These are phyloP conservation scores for Xylariales sp. DNA, from an alignment of 2,329 filamentous ascomycete genomes.

Conservation along the genomic window DNA sequence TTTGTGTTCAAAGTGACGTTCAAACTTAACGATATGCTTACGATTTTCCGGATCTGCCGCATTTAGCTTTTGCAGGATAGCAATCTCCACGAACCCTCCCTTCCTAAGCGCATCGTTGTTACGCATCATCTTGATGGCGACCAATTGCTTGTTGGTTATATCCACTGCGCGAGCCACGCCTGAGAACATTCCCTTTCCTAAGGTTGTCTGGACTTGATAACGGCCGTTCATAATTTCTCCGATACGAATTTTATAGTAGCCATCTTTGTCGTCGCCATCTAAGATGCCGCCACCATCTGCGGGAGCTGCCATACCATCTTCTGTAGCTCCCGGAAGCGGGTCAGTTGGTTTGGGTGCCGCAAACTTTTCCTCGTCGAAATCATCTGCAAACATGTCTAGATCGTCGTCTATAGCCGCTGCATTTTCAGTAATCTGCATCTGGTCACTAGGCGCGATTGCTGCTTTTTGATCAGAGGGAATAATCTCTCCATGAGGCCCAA, in stretches of 20 bases:
- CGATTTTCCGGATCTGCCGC: constrained; percentile 82
- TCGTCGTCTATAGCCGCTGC: constrained; percentile 61
- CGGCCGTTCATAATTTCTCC: constrained; percentile 86
- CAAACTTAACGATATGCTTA: constrained; percentile 86
- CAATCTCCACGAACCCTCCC: constrained; percentile 90
- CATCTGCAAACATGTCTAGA: constrained; percentile 87
- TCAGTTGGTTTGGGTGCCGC: constrained; percentile 41
- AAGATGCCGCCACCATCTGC: constrained; percentile 69
- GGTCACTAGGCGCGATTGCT: constrained; percentile 29
- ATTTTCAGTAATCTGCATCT: constrained; percentile 36
- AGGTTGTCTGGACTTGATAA: constrained; percentile 81
- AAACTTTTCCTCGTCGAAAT: constrained; percentile 65
- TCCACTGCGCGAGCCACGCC: constrained; percentile 89
- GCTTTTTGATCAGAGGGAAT: constrained; percentile 32
- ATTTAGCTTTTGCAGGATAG: constrained; percentile 83
- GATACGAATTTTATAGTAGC: constrained; percentile 92
- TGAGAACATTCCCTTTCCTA: constrained; percentile 95
- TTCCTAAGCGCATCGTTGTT: constrained; percentile 92
- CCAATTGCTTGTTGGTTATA: constrained; percentile 66
- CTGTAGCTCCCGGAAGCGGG: constrained; percentile 31
- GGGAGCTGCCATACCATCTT: constrained; percentile 41
- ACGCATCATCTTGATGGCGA: constrained; percentile 96
- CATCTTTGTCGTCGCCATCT: constrained; percentile 90
- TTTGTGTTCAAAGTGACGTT: constrained; percentile 88
- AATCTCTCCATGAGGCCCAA: constrained; percentile 54